A percentile compares a stretch with the other conserved stretches of the same genome.
phyloP scores from a whole-genome alignment of 106 monocot species.

The Xerophyta viscosa region DNA sequence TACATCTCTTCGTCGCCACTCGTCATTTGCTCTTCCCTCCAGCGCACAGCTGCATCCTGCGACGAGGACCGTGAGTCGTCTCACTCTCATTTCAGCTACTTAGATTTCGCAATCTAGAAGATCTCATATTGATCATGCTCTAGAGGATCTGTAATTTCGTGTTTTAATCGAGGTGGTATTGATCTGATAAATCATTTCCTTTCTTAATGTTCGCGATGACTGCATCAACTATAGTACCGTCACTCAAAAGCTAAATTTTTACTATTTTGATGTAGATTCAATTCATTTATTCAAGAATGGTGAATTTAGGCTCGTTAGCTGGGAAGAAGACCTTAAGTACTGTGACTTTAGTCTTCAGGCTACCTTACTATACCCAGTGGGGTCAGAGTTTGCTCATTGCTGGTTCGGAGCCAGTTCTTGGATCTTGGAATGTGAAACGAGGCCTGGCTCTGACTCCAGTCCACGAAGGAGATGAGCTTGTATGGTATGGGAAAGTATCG shows the following conservation, averaged over 20 bases:
- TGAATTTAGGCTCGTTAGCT: slow-evolving; percentile 14
- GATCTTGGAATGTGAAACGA: slow-evolving; percentile 69
- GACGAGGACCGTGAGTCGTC: no score
- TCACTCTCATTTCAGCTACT: no score
- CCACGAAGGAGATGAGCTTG: slow-evolving; percentile 65
- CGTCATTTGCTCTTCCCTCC: no score
- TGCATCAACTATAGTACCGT: no score
- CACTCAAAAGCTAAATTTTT: neutral
- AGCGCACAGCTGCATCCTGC: no score
- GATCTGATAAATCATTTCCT: no score
- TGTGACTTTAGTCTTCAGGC: slow-evolving; percentile 53
- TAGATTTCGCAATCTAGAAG: no score
- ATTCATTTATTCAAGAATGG: slow-evolving; percentile 20
- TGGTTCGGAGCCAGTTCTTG: slow-evolving; percentile 59
- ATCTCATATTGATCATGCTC: no score
- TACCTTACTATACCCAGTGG: slow-evolving; percentile 88
- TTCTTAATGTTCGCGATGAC: no score
- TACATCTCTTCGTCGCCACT: no score
- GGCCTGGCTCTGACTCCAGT: slow-evolving; percentile 51
- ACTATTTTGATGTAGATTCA: neutral
- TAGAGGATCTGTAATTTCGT: no score
- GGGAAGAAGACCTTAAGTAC: slow-evolving; percentile 34
- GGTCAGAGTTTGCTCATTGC: slow-evolving; percentile 75
- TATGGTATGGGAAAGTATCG: slow-evolving; percentile 62
- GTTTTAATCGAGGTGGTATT: no score